A percentile compares a stretch with the other conserved stretches of the same genome.
phyloP scores from a whole-genome alignment of 1,284 basidiomycete species.

The Ustilago nuda region DNA sequence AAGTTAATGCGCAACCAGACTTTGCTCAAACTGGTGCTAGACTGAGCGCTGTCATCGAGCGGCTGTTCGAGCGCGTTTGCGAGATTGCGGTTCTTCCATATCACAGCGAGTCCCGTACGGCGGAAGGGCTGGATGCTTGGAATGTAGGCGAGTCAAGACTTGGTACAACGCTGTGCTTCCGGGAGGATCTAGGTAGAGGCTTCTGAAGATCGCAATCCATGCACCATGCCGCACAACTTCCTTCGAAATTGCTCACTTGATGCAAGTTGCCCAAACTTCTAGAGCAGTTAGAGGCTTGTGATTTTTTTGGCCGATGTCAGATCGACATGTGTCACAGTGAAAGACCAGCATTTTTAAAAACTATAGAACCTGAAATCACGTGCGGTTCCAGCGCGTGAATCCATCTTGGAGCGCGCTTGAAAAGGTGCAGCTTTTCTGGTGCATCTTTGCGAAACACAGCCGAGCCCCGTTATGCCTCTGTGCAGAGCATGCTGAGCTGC shows the following conservation, averaged over 20 bases:
- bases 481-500: background rate
- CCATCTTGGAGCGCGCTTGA: conserved; percentile 36
- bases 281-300: too few species aligned
- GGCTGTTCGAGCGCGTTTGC: conserved; percentile 75
- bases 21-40: conserved; percentile 92
- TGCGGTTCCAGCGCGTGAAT: conserved; percentile 26
- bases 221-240: background rate
- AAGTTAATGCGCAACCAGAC: conserved; percentile 95
- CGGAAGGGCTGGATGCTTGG: conserved; percentile 19
- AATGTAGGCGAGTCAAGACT: conserved; percentile 49
- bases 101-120: conserved; percentile 8
- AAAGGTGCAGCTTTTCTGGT: conserved; percentile 17
- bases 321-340: background rate
- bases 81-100: conserved; percentile 60
- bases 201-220: conserved; percentile 15
- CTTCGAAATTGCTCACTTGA: too few species aligned
- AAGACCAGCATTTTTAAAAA: background rate
- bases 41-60: conserved; percentile 81
- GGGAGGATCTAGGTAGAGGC: conserved; percentile 47
- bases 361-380: conserved; percentile 21
- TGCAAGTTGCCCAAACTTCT: too few species aligned
- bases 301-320: background rate
- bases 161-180: conserved; percentile 57
- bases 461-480: background rate
- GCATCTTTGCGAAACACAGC: conserved; percentile 18